A percentile compares a stretch with the other conserved stretches of the same genome.
Evolutionary conservation across 495 filamentous ascomycete genomes (phyloP).

Genomic region (Neurospora sp.): DNA sequence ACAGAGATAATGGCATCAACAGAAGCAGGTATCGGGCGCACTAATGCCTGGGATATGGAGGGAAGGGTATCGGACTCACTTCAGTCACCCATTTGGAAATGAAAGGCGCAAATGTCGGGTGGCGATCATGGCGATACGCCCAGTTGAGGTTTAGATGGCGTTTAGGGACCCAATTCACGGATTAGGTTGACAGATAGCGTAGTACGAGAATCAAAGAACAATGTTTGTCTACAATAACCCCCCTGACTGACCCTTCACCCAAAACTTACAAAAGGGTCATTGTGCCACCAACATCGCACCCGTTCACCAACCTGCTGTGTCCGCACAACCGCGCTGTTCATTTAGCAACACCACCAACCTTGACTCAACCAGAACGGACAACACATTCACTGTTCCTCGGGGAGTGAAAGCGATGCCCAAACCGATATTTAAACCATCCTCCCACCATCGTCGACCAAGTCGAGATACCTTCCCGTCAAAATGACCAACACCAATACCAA

Average conservation of each 20-base stretch:
- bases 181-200: background rate
- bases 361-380: background rate
- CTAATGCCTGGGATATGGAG: background rate
- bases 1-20: background rate
- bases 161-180: background rate
- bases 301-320: background rate
- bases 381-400: background rate
- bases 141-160: background rate
- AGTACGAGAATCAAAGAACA: background rate
- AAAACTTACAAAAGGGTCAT: background rate
- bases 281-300: background rate
- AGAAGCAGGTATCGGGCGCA: background rate
- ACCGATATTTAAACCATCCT: background rate
- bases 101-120: background rate
- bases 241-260: background rate
- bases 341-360: background rate
- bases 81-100: background rate
- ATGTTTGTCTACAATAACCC: background rate
- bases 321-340: background rate
- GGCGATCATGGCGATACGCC: background rate
- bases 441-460: background rate
- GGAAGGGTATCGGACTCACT: background rate
- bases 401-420: background rate
- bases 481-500: background rate
- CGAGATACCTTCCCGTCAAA: background rate